Base-by-base conservation (phyloP, 176 grass and related monocot species). In the Thinopyrum elongatum region DNA sequence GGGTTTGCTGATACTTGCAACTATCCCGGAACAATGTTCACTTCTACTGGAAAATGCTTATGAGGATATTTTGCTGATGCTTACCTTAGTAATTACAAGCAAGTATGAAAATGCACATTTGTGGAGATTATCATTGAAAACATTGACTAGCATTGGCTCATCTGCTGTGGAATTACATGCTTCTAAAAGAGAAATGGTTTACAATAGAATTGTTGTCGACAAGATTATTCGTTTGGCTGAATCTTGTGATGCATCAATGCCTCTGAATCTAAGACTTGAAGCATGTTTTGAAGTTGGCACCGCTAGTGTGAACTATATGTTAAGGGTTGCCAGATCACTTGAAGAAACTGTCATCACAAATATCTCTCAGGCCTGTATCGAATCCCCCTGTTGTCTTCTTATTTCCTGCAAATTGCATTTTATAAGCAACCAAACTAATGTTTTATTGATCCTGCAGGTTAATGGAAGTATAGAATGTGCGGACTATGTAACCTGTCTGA, bases 201-300 rank as follows among this genome's bases (percentile, higher is more conserved):
- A 94, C 84, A 89, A 36, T 34, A 92, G 61, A 78, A 58, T 82
- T 67, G 91, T 94, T 88, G 89, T 95, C 78, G 86, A 91, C 79
- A 94, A 86, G 79, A 90, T 95, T 79, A 65, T 90, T 88, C 84
- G 79, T 89, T 78, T 93, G 55, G 77, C 87, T 94, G 83, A 94
- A 88, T 65, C 36, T 84, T 86, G 81, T 86, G 83, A 79, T 87
- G 71, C 82, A 82, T 62, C 26, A 46, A 85, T 94, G 80, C 81
- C 93, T 80, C 86, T 95, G 39, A 79, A 75, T 46, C 83, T 92
- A 86, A 92, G 88, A 89, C 91, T 95, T 23, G 90, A 89, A 84
- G 92, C 90, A 90, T 76, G 92, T 71, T 94, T 85, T 79, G 91
- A 90, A 91, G 82, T 98, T 88, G 92, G 91, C 81, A 85, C 83